A percentile compares a stretch with the other conserved stretches of the same genome.
These are phyloP conservation scores for Madurella fahalii DNA, from an alignment of 2,329 filamentous ascomycete genomes.

Conservation along the genomic window DNA sequence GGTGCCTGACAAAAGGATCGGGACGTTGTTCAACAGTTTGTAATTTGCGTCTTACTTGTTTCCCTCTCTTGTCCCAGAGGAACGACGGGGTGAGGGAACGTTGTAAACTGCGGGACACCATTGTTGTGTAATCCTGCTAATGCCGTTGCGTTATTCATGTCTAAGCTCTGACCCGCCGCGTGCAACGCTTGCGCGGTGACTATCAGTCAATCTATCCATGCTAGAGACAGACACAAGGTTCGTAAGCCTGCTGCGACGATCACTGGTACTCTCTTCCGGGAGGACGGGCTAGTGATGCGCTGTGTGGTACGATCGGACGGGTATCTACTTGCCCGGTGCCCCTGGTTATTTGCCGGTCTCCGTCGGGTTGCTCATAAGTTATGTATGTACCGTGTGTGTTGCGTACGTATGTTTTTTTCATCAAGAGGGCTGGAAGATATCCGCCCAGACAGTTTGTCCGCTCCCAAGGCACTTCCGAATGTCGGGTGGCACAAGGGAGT, in stretches of 20 bases:
- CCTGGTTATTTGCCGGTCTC: not conserved
- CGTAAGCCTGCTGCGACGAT: not conserved
- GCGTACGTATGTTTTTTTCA: too few species aligned
- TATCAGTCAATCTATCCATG: slow-evolving; percentile 6
- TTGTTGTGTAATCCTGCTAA: not conserved
- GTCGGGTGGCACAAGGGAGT: not conserved
- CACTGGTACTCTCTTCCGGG: not conserved
- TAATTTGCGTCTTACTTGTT: not conserved
- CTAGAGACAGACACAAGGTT: not conserved
- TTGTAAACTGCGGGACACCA: not conserved
- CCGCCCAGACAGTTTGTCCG: too few species aligned
- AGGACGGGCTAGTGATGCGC: not conserved
- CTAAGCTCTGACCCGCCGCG: too few species aligned
- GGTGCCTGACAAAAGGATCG: not conserved
- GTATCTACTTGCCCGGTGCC: not conserved
- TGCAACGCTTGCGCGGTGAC: not conserved
- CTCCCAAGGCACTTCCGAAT: too few species aligned
- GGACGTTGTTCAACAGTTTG: not conserved
- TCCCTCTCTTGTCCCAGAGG: not conserved
- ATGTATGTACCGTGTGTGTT: too few species aligned
- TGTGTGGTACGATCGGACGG: slow-evolving; percentile 1
- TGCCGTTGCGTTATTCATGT: not conserved
- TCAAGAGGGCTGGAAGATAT: too few species aligned
- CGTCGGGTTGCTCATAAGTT: too few species aligned
- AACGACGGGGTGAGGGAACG: not conserved